These are phyloP conservation scores for Thalassiosira allenii DNA, from an alignment of 352 stramenopile species.

Conservation along the genomic window DNA sequence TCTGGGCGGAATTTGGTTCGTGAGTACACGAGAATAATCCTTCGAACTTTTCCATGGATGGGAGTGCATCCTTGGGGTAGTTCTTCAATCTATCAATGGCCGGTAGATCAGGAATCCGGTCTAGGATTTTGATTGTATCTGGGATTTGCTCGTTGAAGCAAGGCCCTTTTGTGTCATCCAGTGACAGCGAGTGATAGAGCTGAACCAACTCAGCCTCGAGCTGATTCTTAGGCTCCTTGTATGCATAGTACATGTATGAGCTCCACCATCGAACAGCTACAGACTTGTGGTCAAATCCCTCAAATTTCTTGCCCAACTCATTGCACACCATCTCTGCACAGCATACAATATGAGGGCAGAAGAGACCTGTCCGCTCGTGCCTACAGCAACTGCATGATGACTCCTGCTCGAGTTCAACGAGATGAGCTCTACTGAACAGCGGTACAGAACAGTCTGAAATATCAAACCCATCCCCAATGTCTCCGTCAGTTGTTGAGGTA, in stretches of 20 bases:
- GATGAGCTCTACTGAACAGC: neutral
- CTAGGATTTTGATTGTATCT: constrained; percentile 3
- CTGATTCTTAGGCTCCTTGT: neutral
- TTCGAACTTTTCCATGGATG: neutral
- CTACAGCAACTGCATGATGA: neutral
- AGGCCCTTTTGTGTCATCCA: constrained; percentile 4
- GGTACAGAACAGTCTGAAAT: neutral
- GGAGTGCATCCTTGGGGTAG: neutral
- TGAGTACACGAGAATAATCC: neutral
- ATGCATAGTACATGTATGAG: constrained; percentile 44
- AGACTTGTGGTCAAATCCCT: constrained; percentile 29
- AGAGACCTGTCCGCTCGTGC: constrained; percentile 4
- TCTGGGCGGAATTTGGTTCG: neutral
- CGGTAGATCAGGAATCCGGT: neutral
- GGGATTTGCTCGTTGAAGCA: neutral
- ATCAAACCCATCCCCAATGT: neutral
- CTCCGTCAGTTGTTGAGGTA: neutral
- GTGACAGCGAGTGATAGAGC: constrained; percentile 9
- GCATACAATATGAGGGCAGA: constrained; percentile 7
- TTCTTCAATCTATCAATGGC: constrained; percentile 20
- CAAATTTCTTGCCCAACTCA: neutral
- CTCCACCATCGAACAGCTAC: constrained; percentile 8
- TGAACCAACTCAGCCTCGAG: neutral
- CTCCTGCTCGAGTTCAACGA: neutral
- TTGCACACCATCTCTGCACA: neutral